Evolutionary conservation across 2,329 filamentous ascomycete genomes (phyloP), one percentile per base, ranked within the genome.

Genomic region (Penicillium aurantiogriseum): DNA sequence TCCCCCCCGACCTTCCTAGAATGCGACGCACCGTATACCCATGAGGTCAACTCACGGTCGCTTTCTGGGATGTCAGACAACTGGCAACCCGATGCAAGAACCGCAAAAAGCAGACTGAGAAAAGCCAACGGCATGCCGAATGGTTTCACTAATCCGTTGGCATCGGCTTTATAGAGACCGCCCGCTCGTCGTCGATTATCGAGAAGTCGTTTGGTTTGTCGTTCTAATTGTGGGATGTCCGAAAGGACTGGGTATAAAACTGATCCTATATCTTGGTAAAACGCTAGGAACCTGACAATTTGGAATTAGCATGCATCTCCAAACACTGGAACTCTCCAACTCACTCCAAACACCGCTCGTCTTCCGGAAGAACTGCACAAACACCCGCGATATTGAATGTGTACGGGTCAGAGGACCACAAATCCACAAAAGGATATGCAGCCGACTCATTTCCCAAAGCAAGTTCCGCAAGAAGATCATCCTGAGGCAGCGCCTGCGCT

Each of bases 1-100:
- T n/a, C n/a, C 38, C 17, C 15, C 15, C n/a, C 27, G 8, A 19
- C 8, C 23, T 43, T 21, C 11, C 15, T 42, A n/a, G 19, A 45
- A 54, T 8, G 36, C 17, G 10, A 71, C 80, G 58, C 68, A 83
- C 81, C 78, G 68, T 86, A 87, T 56, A 87, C 83, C 71, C 86
- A 85, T 27, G 85, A 87, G 15, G 84, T 86, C 67, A 87, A 70
- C 67, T 87, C 83, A 54, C 84, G 76, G 65, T 86, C 82, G 63
- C 81, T 83, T 36, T 80, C 76, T 1, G 81, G 77, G 49, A 85
- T 68, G 29, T 80, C 78, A 19, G 83, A 85, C 54, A 82, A 82
- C 68, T 87, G 84, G 57, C 83, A 84, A 13, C 85, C 85, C 21
- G 83, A 85, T 6, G 84, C 84, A 31, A 87, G 74, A 15, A 85